phyloP scores from a whole-genome alignment of 352 stramenopile genomes.

The Phytophthora citrophthora region DNA sequence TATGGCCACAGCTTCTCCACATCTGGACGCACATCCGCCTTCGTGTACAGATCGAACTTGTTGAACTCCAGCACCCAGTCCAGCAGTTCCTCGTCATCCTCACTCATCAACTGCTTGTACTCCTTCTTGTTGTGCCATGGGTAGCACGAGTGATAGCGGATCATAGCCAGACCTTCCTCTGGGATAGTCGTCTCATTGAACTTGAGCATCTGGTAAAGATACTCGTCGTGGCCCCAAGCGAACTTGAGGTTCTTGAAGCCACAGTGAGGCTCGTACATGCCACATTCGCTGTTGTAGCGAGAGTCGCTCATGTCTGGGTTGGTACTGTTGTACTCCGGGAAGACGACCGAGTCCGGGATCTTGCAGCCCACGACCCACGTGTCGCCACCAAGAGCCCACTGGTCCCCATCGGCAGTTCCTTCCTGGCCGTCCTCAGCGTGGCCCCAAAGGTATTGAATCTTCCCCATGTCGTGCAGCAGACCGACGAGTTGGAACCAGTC shows the following conservation, averaged over 20 bases:
- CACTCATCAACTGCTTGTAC: constrained; percentile 90
- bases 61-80: constrained; percentile 95
- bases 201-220: constrained; percentile 94
- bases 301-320: constrained; percentile 92
- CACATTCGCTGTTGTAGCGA: constrained; percentile 84
- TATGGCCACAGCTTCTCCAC: constrained; percentile 92
- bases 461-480: constrained; percentile 94
- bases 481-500: constrained; percentile 94
- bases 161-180: constrained; percentile 92
- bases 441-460: constrained; percentile 95
- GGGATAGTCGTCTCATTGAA: constrained; percentile 90
- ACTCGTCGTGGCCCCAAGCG: constrained; percentile 94
- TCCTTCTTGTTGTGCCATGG: constrained; percentile 94
- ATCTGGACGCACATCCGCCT: constrained; percentile 81
- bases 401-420: constrained; percentile 85
- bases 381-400: constrained; percentile 95
- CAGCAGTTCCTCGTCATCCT: constrained; percentile 85
- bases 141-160: constrained; percentile 95
- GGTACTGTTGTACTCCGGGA: constrained; percentile 89
- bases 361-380: constrained; percentile 93
- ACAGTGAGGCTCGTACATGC: constrained; percentile 91
- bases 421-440: constrained; percentile 84
- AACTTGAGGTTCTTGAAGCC: constrained; percentile 91
- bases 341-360: constrained; percentile 90
- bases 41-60: constrained; percentile 96